A percentile compares a stretch with the other conserved stretches of the same genome.
These are phyloP conservation scores for Cordyceps cicadae DNA, from an alignment of 2,329 filamentous ascomycete species.

Conservation along the genomic window DNA sequence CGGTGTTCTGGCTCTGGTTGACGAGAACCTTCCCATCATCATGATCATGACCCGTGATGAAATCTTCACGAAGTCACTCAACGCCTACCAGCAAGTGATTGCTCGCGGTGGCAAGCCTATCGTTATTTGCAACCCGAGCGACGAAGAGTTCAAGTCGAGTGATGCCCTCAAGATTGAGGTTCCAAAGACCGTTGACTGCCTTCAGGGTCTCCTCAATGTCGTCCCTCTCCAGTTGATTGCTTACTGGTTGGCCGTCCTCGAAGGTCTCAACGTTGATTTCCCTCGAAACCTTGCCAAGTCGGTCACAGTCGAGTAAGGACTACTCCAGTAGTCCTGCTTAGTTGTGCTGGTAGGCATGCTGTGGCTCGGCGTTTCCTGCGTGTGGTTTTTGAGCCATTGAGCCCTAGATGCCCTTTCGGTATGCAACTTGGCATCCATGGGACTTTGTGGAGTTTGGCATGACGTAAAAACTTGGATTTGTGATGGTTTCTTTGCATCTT, in stretches of 20 bases:
- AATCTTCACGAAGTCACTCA: conserved; percentile 97
- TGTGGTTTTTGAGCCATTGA: background rate
- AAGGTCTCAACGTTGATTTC: conserved; percentile 97
- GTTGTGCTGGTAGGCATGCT: background rate
- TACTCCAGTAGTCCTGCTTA: too few relatives aligned
- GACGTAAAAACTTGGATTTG: conserved; percentile 5
- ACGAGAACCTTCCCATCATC: conserved; percentile 97
- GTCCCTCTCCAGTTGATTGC: conserved; percentile 96
- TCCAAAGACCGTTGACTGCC: conserved; percentile 85
- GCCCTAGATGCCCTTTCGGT: background rate
- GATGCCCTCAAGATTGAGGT: conserved; percentile 97
- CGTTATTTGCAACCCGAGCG: conserved; percentile 90
- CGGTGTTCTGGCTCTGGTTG: conserved; percentile 91
- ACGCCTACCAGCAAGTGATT: conserved; percentile 98
- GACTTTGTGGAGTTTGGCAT: conserved; percentile 1
- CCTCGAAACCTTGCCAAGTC: conserved; percentile 98
- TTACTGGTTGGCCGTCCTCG: conserved; percentile 95
- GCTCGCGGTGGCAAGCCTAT: conserved; percentile 93
- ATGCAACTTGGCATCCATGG: background rate
- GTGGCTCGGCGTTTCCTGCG: background rate
- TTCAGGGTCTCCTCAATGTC: conserved; percentile 96
- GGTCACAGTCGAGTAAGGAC: conserved; percentile 86
- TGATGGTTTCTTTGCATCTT: background rate
- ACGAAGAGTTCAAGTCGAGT: conserved; percentile 79
- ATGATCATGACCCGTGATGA: conserved; percentile 98